Conservation (phyloP, 768 basidiomycete genomes). For the Strobilomyces dryophilus region DNA sequence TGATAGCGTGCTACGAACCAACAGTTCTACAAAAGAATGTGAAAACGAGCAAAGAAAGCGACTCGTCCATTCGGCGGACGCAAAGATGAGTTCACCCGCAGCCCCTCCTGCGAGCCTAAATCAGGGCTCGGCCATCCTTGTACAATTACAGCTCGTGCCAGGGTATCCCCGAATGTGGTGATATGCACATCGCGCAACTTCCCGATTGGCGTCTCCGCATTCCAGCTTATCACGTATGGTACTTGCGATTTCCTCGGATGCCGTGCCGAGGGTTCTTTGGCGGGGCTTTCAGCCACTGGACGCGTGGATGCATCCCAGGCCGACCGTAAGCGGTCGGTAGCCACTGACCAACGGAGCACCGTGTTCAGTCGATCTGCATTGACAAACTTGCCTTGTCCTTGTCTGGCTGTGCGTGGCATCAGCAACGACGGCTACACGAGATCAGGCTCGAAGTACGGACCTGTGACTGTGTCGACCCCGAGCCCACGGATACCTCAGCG, state of each 20-base stretch:
- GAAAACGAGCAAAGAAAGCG: not conserved
- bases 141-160: not conserved
- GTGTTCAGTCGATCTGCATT: not conserved
- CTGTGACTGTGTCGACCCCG: conserved; percentile 19
- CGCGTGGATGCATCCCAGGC: not conserved
- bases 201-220: not conserved
- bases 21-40: not conserved
- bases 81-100: not conserved
- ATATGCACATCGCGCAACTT: not conserved
- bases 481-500: conserved; percentile 7
- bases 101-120: not conserved
- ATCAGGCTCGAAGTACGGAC: not conserved
- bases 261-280: not conserved
- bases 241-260: not conserved
- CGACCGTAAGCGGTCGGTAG: not conserved
- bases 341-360: not conserved
- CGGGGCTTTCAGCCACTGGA: not conserved
- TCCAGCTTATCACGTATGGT: not conserved
- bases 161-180: not conserved
- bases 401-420: not conserved
- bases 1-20: not conserved
- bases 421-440: not conserved
- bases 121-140: not conserved
- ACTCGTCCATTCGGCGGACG: not conserved
- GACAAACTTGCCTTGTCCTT: conserved; percentile 4